Conservation (phyloP, 2,329 filamentous ascomycete species). For the Phialophora expanda region DNA sequence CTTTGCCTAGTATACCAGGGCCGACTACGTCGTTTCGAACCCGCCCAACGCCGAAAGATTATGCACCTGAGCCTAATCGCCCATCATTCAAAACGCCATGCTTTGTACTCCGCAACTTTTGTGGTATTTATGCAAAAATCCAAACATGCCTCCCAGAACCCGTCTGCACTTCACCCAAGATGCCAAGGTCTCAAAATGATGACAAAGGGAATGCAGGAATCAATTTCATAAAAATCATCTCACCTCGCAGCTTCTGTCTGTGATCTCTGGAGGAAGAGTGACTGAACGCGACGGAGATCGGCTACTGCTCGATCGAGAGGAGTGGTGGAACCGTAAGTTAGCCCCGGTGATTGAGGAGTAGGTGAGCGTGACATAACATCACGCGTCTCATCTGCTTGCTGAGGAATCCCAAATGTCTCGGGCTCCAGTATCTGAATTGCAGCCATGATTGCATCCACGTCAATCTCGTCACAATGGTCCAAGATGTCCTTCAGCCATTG, state of each 20-base stretch:
- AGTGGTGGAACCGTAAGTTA: slow-evolving; percentile 14
- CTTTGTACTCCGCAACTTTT: slow-evolving; percentile 5
- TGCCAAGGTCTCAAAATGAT: not conserved
- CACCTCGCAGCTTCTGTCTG: slow-evolving; percentile 35
- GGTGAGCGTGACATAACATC: slow-evolving; percentile 13
- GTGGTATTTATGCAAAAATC: not conserved
- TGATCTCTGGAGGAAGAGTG: slow-evolving; percentile 26
- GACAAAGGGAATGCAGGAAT: not conserved
- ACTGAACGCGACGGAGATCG: slow-evolving; percentile 24
- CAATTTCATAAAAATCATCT: not conserved
- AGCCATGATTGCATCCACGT: slow-evolving; percentile 28
- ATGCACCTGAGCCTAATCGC: not conserved
- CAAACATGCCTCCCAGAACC: slow-evolving; percentile 3
- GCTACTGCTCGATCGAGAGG: slow-evolving; percentile 27
- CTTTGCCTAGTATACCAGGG: not conserved
- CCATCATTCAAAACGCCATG: not conserved
- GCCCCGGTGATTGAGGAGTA: slow-evolving; percentile 3
- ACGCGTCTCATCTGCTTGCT: slow-evolving; percentile 2
- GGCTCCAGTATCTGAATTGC: slow-evolving; percentile 24
- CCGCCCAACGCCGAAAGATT: slow-evolving; percentile 1
- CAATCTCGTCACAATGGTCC: slow-evolving; percentile 44
- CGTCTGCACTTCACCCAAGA: not conserved
- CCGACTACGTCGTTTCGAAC: not conserved
- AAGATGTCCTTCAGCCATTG: slow-evolving; percentile 64
- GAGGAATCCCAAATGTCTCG: slow-evolving; percentile 6